Evolutionary conservation across 2,329 filamentous ascomycete genomes (phyloP).

Genomic region (Colletotrichum zoysiae): DNA sequence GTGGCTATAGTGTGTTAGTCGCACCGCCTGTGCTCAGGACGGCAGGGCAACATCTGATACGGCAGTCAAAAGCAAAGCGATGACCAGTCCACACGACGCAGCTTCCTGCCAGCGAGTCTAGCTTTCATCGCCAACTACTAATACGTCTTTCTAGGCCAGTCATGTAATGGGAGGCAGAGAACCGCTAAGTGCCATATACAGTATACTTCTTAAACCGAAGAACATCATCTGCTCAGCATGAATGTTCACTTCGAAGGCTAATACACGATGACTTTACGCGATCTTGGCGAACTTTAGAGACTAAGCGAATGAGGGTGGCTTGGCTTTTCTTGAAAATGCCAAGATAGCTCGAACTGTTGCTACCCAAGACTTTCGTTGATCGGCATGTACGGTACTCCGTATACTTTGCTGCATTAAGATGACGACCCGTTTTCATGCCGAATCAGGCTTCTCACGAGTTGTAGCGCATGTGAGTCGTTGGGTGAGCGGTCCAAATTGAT

Average conservation of each 20-base stretch:
- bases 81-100: background rate
- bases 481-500: conserved; percentile 1
- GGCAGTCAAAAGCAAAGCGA: conserved; percentile 28
- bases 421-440: background rate
- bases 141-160: background rate
- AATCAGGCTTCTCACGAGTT: background rate
- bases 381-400: background rate
- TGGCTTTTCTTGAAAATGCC: background rate
- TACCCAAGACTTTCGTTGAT: conserved; percentile 5
- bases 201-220: background rate
- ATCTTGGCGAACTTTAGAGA: conserved; percentile 1
- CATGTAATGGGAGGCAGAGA: background rate
- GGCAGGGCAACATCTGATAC: conserved; percentile 8
- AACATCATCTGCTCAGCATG: conserved; percentile 17
- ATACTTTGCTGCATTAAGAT: background rate
- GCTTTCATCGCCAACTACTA: conserved; percentile 16
- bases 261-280: background rate
- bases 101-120: background rate
- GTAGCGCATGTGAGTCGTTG: background rate
- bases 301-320: background rate
- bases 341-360: background rate
- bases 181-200: background rate
- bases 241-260: conserved; percentile 11
- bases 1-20: background rate
- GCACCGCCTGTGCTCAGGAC: background rate